Percentiles rank a stretch among this genome's conserved stretches.
These are phyloP conservation scores for Fusarium lyarnte DNA, from an alignment of 2,329 filamentous ascomycete species.

Conservation along the genomic window DNA sequence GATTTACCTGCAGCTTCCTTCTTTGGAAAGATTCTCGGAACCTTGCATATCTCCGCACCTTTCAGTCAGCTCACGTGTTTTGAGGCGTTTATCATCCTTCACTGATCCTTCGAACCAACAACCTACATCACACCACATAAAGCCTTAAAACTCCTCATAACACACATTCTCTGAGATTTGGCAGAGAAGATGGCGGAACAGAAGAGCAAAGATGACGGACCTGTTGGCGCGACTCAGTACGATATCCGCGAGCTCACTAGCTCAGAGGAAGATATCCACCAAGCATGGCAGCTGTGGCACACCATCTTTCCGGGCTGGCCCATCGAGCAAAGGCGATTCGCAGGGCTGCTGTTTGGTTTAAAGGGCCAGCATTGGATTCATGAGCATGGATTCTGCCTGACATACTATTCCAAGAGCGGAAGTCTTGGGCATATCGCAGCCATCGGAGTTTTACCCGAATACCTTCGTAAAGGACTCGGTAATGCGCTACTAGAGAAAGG, in stretches of 20 bases:
- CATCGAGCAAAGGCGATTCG: slow-evolving; percentile 10
- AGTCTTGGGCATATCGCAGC: slow-evolving; percentile 23
- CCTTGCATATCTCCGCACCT: slow-evolving; percentile 11
- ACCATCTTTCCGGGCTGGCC: slow-evolving; percentile 36
- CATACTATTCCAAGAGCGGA: slow-evolving; percentile 3
- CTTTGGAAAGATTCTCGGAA: not conserved
- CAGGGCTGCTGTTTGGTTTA: slow-evolving; percentile 1
- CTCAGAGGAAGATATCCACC: slow-evolving; percentile 25
- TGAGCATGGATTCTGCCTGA: slow-evolving; percentile 32
- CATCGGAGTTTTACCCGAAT: slow-evolving; percentile 31
- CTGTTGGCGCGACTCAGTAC: not conserved
- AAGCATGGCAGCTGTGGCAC: slow-evolving; percentile 36
- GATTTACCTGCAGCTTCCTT: not conserved
- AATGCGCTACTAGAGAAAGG: slow-evolving; percentile 23
- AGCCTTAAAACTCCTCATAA: accelerated
- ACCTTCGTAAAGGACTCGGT: slow-evolving; percentile 32
- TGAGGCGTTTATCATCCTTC: not conserved
- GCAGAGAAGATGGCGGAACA: not conserved
- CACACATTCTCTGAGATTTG: accelerated
- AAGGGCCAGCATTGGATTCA: slow-evolving; percentile 26
- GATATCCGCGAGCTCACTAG: slow-evolving; percentile 16
- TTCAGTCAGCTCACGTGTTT: slow-evolving; percentile 10
- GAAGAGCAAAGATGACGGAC: not conserved
- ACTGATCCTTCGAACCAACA: no score
- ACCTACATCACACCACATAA: not conserved